Evolutionary conservation across 495 filamentous ascomycete genomes (phyloP), one percentile per base, ranked within the genome.

Genomic region (Margaritispora aquatica): DNA sequence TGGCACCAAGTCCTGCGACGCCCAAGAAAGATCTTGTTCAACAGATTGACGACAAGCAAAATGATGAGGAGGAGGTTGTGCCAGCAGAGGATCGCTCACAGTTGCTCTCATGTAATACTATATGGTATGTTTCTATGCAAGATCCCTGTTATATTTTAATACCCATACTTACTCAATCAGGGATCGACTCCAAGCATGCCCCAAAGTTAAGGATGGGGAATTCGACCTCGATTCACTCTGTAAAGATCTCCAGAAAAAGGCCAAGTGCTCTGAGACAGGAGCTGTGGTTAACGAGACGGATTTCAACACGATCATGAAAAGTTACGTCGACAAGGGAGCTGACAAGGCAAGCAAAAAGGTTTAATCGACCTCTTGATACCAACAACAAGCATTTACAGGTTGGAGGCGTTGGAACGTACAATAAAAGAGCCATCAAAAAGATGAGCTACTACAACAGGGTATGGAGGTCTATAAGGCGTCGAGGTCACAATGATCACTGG

Each of bases 201-300:
- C 91, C 51, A 90, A 86, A 67, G 94, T 94, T 68, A 87, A 88
- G 64, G 86, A 81, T 50, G 92, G 91, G 64, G 89, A 93, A 62
- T 84, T 96, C 60, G 94, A 99, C 64, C 87, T 99, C 63, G 95
- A 99, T 68, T 81, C 83, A 55, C 80, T 99, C 13, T 99, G 95
- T 73, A 84, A 87, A 5, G 92, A 99, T 62, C 81, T 99, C n/a
- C 87, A 92, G 58, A 87, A 88, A 66, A 99, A 99, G 74, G 95
- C 95, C 48, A 92, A 92, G 69, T 99, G 95, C 69, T 95, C 91
- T 1, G 94, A 95, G 67, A 84, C 80, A 24, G 93, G 94, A 26
- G 88, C 93, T n/a, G 90, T 97, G 22, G 88, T 98, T 51, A 87
- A 90, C 63, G 82, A 96, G 73, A 84, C 84, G 44, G 91, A 97